A percentile compares a stretch with the other conserved stretches of the same genome.
phyloP scores from a whole-genome alignment of 2,329 filamentous ascomycete genomes.

The Talaromyces sp. region DNA sequence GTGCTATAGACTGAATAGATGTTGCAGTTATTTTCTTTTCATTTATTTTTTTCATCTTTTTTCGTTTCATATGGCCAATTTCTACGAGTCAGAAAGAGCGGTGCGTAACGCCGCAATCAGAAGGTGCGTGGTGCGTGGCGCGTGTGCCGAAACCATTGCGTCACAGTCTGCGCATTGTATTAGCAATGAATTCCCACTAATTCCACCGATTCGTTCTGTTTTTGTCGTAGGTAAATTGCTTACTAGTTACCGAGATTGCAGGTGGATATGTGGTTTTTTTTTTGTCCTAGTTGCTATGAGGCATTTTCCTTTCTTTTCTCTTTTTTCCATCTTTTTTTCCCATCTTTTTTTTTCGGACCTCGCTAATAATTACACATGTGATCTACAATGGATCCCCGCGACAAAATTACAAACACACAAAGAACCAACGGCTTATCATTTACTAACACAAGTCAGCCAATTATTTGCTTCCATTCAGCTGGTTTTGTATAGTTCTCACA shows the following conservation, averaged over 20 bases:
- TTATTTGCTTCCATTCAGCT: too few species aligned
- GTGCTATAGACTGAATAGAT: conserved; percentile 1
- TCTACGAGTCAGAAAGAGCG: not conserved
- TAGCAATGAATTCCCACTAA: not conserved
- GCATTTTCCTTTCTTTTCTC: not conserved
- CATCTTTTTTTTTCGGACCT: not conserved
- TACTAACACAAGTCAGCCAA: too few species aligned
- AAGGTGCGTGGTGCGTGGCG: not conserved
- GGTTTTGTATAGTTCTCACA: not conserved
- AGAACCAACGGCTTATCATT: not conserved
- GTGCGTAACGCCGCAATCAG: not conserved
- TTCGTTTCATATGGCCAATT: not conserved
- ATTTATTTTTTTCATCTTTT: not conserved
- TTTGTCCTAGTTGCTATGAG: not conserved
- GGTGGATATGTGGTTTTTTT: not conserved
- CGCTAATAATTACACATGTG: not conserved
- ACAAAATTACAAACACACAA: not conserved
- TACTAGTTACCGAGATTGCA: not conserved
- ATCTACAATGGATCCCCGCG: not conserved
- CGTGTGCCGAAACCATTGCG: not conserved
- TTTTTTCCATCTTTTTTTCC: too few species aligned
- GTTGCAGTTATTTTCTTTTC: not conserved
- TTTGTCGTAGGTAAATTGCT: not conserved
- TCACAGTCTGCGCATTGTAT: not conserved
- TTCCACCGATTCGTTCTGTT: not conserved